Base-by-base conservation (phyloP, 495 filamentous ascomycete species). In the Neurospora sublineolata region DNA sequence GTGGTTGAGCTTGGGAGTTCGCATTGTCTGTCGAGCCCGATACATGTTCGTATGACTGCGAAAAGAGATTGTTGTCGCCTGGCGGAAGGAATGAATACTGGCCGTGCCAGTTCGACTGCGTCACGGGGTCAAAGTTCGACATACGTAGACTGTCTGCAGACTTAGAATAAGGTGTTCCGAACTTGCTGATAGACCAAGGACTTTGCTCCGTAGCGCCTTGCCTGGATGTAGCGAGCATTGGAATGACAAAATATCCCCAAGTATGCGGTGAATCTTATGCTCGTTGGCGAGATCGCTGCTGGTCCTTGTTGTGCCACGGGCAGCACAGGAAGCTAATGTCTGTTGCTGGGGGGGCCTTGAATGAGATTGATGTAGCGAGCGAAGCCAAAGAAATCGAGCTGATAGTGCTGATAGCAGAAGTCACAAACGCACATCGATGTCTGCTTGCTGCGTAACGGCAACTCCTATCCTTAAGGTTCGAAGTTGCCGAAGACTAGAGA, bases 51-150 rank as follows among this genome's bases (percentile, higher is more conserved):
- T 83, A 87, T 41, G 82, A 68, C 69, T 84, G 82, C 40, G 83
- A 77, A 75, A 85, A 84, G 70, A 87, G 77, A 72, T 73, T 82
- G 76, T 78, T 83, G 73, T 86, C 85, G 72, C 82, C 83, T 60
- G 84, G 80, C 68, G 85, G 84, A 60, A 86, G 82, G 76, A 84
- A 88, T 44, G 85, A 84, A 78, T 87, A 87, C 76, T 84, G 84
- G 76, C 85, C 83, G 76, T 83, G 85, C 86, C 86, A 88, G 82
- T 88, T 85, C 76, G 86, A 83, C 84, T 87, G 85, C 80, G 86
- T 84, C 76, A 84, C 83, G 71, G 82, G 71, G 79, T 84, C 83
- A 78, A 82, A 83, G 83, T 84, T 86, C 84, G 86, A 87, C 86
- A 88, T 88, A 82, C 86, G 86, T 85, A 83, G 79, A 80, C 80